A percentile compares a stretch with the other conserved stretches of the same genome.
Evolutionary conservation across 176 grass and related monocot genomes (phyloP).

Genomic region (Zoysia pacifica): DNA sequence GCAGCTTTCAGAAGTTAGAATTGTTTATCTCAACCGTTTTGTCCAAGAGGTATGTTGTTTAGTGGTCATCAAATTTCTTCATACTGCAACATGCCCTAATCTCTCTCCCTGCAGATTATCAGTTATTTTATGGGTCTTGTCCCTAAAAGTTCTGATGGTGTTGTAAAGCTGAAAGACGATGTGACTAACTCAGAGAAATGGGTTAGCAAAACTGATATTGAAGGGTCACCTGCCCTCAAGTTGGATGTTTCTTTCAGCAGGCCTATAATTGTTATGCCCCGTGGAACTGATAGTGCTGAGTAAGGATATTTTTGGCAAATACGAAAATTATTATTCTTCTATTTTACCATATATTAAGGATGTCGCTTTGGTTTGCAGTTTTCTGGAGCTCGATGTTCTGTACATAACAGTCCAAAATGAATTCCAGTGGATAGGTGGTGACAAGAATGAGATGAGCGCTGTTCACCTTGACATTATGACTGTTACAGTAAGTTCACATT

Average conservation of each 20-base stretch:
- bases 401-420: constrained; percentile 83
- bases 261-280: constrained; percentile 97
- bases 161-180: constrained; percentile 87
- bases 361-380: constrained; percentile 55
- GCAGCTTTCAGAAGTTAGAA: constrained; percentile 95
- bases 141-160: constrained; percentile 68
- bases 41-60: constrained; percentile 79
- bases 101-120: constrained; percentile 56
- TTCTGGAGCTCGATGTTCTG: constrained; percentile 91
- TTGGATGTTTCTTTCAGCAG: constrained; percentile 89
- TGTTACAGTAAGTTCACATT: constrained; percentile 61
- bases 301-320: constrained; percentile 47
- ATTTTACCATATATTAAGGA: constrained; percentile 34
- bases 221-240: constrained; percentile 89
- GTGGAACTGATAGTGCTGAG: constrained; percentile 72
- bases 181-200: constrained; percentile 85
- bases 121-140: constrained; percentile 94
- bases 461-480: constrained; percentile 82
- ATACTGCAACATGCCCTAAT: constrained; percentile 30
- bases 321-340: constrained; percentile 26
- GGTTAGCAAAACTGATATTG: constrained; percentile 91
- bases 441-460: constrained; percentile 81
- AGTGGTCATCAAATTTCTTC: constrained; percentile 30
- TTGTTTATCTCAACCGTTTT: constrained; percentile 99
- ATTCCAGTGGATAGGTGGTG: constrained; percentile 88